Conservation (phyloP, 192 early-diverging fungal species). For the Funneliformis geosporum region DNA sequence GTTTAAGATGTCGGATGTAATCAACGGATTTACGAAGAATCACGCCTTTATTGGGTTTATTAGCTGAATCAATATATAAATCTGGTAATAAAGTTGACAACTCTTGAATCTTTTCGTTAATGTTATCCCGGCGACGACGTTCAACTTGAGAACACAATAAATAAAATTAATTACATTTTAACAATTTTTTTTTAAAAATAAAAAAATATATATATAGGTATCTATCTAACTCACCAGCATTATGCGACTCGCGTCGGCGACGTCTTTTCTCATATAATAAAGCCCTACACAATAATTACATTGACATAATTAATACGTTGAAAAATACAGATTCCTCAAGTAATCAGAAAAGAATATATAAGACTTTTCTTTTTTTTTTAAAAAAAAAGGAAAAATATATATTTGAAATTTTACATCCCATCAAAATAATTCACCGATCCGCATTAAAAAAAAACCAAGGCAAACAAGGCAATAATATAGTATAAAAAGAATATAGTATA, state of each 20-base stretch:
- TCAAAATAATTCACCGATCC: background rate
- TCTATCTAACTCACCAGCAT: constrained; percentile 58
- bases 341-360: background rate
- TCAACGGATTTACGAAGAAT: constrained; percentile 93
- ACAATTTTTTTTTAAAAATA: background rate
- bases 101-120: constrained; percentile 98
- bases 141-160: constrained; percentile 63
- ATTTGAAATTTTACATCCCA: background rate
- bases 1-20: constrained; percentile 82
- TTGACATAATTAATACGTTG: background rate
- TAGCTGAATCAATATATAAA: constrained; percentile 66
- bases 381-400: background rate
- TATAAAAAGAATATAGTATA: no score
- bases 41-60: constrained; percentile 96
- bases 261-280: constrained; percentile 77
- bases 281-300: constrained; percentile 14
- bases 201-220: background rate
- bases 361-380: background rate
- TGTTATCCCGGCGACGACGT: constrained; percentile 92
- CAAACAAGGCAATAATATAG: no score
- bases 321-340: background rate
- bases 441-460: background rate
- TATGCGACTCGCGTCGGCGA: constrained; percentile 93
- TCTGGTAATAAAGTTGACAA: constrained; percentile 84
- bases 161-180: background rate